Evolutionary conservation across 2,329 filamentous ascomycete genomes (phyloP).

Genomic region (Botrytis paeoniae): DNA sequence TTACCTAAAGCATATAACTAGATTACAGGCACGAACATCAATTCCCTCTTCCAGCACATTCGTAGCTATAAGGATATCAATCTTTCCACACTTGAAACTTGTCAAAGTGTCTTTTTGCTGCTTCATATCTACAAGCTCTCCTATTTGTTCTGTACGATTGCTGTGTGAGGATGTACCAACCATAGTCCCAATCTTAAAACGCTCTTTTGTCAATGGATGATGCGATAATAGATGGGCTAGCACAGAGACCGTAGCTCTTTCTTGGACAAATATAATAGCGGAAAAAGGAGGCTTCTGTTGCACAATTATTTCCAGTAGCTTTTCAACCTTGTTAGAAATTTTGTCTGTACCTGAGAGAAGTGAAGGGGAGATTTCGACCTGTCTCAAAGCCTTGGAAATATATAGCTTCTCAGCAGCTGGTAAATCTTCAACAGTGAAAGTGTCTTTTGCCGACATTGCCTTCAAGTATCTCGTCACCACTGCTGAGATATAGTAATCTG

Average conservation of each 20-base stretch:
- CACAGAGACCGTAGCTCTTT: conserved; percentile 59
- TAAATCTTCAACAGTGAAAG: conserved; percentile 44
- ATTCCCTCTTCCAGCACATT: conserved; percentile 64
- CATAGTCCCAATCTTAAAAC: conserved; percentile 52
- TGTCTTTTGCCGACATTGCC: conserved; percentile 40
- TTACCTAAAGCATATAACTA: conserved; percentile 58
- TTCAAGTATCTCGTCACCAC: conserved; percentile 47
- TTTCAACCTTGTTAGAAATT: conserved; percentile 57
- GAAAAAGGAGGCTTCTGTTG: conserved; percentile 44
- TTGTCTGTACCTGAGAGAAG: conserved; percentile 55
- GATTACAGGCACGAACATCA: conserved; percentile 60
- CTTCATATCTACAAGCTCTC: conserved; percentile 40
- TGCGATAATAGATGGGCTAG: conserved; percentile 49
- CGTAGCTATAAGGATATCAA: conserved; percentile 58
- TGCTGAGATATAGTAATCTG: conserved; percentile 59
- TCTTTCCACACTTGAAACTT: conserved; percentile 51
- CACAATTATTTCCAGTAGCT: conserved; percentile 53
- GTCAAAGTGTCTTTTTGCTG: conserved; percentile 42
- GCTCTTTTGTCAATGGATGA: conserved; percentile 47
- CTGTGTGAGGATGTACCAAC: conserved; percentile 50
- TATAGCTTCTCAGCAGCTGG: conserved; percentile 52
- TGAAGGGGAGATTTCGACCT: conserved; percentile 37
- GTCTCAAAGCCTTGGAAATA: conserved; percentile 47
- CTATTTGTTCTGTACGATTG: conserved; percentile 42
- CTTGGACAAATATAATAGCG: conserved; percentile 65